Percentiles rank a stretch among this genome's conserved stretches.
These are phyloP conservation scores for Mariannaea elegans DNA, from an alignment of 2,329 filamentous ascomycete genomes.

Conservation along the genomic window DNA sequence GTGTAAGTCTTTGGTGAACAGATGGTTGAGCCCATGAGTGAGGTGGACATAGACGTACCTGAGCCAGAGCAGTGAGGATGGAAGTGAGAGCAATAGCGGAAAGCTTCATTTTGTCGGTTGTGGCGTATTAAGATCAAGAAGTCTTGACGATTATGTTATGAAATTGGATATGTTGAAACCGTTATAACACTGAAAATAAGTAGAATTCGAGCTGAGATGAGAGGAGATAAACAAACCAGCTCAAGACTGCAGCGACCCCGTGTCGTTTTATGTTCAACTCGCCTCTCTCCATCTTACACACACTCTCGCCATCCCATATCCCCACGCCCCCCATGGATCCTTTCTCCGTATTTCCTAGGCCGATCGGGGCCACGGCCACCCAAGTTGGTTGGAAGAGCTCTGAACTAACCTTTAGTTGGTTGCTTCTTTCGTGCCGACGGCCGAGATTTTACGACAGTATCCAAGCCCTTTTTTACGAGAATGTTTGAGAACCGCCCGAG, in stretches of 20 bases:
- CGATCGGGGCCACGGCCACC: too few species aligned
- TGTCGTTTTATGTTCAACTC: constrained; percentile 11
- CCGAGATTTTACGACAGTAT: too few species aligned
- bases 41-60: constrained; percentile 16
- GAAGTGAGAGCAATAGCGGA: constrained; percentile 40
- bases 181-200: neutral
- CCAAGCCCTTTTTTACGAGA: too few species aligned
- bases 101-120: constrained; percentile 46
- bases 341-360: too few species aligned
- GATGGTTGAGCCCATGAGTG: too few species aligned
- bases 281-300: neutral
- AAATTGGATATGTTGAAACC: neutral
- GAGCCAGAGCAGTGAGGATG: constrained; percentile 36
- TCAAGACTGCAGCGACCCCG: neutral
- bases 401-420: too few species aligned
- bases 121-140: constrained; percentile 12
- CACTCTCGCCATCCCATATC: constrained; percentile 15
- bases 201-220: constrained; percentile 3
- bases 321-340: constrained; percentile 14
- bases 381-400: too few species aligned
- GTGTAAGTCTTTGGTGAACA: neutral
- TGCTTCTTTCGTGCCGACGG: too few species aligned
- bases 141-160: constrained; percentile 7
- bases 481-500: too few species aligned
- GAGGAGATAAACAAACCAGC: neutral